Evolutionary conservation across 2,329 filamentous ascomycete species (phyloP).

Genomic region (Stachybotrys chlorohalonatus): DNA sequence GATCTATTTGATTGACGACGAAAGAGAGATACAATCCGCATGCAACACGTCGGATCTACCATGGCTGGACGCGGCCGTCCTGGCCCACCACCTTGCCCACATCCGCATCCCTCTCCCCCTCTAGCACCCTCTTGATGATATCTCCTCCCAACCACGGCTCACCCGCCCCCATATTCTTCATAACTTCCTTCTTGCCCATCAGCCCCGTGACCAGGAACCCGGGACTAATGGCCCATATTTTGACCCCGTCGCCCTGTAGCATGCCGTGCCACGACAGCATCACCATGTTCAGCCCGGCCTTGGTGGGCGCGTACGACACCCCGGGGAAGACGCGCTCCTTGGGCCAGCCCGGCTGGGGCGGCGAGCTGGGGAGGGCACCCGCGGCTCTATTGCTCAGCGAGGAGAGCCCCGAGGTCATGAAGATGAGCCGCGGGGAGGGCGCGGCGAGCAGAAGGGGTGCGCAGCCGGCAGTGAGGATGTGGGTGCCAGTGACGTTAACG

Average conservation of each 20-base stretch:
- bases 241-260: constrained; percentile 39
- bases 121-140: constrained; percentile 28
- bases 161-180: constrained; percentile 23
- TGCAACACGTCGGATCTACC: constrained; percentile 11
- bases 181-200: constrained; percentile 18
- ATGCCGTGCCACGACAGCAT: constrained; percentile 33
- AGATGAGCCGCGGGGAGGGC: constrained; percentile 35
- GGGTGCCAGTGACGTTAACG: constrained; percentile 39
- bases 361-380: constrained; percentile 12
- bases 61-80: constrained; percentile 17
- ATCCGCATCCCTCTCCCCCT: constrained; percentile 31
- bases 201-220: constrained; percentile 39
- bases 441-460: constrained; percentile 33
- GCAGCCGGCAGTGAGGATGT: constrained; percentile 29
- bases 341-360: constrained; percentile 33
- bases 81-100: constrained; percentile 25
- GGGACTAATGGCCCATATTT: constrained; percentile 37
- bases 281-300: constrained; percentile 19
- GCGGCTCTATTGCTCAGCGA: constrained; percentile 22
- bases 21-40: too few relatives aligned
- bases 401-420: constrained; percentile 36
- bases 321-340: constrained; percentile 35
- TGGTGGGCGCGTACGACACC: constrained; percentile 13
- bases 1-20: too few relatives aligned
- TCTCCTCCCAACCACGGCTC: constrained; percentile 25